Evolutionary conservation across 2,329 filamentous ascomycete genomes (phyloP).

Genomic region (Ascochyta fabae): DNA sequence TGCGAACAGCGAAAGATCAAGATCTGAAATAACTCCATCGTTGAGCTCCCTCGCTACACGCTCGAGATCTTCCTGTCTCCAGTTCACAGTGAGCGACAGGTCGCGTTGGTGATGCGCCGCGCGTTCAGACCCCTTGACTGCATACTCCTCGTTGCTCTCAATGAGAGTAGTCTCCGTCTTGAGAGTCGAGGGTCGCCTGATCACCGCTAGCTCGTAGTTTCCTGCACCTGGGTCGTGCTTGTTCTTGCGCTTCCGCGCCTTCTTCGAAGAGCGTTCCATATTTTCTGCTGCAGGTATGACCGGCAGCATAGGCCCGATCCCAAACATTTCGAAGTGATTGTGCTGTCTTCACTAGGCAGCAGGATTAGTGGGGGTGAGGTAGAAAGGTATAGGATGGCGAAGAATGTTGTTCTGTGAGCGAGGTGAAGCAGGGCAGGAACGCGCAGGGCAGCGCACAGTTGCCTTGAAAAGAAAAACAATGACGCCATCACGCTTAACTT

Average conservation of each 20-base stretch:
- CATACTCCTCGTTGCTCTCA: not conserved
- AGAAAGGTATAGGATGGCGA: not conserved
- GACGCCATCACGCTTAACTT: not conserved
- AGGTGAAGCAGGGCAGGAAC: not conserved
- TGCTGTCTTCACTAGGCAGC: not conserved
- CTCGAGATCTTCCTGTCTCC: conserved; percentile 16
- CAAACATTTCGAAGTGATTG: conserved; percentile 1
- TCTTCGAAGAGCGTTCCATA: not conserved
- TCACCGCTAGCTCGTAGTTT: not conserved
- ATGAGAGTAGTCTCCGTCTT: conserved; percentile 3
- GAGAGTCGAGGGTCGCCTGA: not conserved
- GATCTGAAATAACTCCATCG: conserved; percentile 34
- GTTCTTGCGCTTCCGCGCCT: not conserved
- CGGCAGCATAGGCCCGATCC: conserved; percentile 11
- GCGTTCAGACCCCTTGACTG: not conserved
- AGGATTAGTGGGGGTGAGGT: not conserved
- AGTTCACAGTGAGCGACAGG: conserved; percentile 10
- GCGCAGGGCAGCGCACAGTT: not conserved
- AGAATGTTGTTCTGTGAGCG: not conserved
- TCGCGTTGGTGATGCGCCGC: conserved; percentile 4
- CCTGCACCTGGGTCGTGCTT: not conserved
- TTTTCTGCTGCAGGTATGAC: not conserved
- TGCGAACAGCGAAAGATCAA: conserved; percentile 31
- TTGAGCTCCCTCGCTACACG: conserved; percentile 27
- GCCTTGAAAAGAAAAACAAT: not conserved